Base-by-base conservation (phyloP, 108 stramenopile genomes). In the Phaeodactylum tricornutum region DNA sequence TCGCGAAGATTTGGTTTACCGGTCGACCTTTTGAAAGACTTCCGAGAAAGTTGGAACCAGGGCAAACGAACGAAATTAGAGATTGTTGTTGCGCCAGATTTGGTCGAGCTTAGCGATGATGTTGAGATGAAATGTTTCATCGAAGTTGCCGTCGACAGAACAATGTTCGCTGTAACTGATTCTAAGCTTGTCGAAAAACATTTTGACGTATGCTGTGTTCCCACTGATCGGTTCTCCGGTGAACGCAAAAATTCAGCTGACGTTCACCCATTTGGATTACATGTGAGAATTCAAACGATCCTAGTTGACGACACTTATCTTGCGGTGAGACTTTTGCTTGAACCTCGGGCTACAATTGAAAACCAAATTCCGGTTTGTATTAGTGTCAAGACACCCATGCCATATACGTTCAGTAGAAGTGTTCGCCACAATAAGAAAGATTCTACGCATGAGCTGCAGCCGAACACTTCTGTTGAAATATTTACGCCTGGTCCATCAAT, bases 401-500 rank as follows among this genome's bases (percentile, higher is more conserved):
- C 85, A 14, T 74, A 75, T 37, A 87, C 81, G 30, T 82, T 69
- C 53, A 72, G 54, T 43, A 32, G 47, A 0, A 26, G 22, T 9
- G 47, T 34, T 39, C 26, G 51, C 7, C 11, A 60, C 45, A 38
- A 48, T n/a, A 31, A 9, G 36, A 43, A 56, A 30, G 55, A 60
- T 35, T 30, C 58, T 2, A 44, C 61, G 21, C 71, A 82, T 51
- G 45, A 44, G 38, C 29, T 90, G 20, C 41, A 64, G n/a, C 66
- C 65, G 9, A 53, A 67, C 19, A 67, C 68, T 30, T 42, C 55
- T n/a, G 49, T 86, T 7, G 83, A 91, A 47, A 55, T 91, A 1
- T 85, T 77, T 57, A 86, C 84, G 7, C 77, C 84, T 19, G 84
- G 89, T 0, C 80, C 79, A 17, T 84, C 81, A 2, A 69, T 91